These are phyloP conservation scores for Paramarasmius palmivorus DNA, from an alignment of 1,284 basidiomycete species.

Conservation along the genomic window DNA sequence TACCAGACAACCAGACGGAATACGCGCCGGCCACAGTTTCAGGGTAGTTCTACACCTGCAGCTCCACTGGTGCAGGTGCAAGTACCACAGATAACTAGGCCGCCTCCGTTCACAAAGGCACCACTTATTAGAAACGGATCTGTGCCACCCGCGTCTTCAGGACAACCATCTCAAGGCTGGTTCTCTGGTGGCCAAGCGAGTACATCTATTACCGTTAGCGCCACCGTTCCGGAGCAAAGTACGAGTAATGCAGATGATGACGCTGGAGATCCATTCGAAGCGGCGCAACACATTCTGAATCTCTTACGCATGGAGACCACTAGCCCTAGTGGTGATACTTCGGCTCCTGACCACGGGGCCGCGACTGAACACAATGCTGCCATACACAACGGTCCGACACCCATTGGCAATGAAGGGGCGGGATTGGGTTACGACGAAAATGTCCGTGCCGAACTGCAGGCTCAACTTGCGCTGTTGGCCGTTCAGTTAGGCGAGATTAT, in stretches of 20 bases:
- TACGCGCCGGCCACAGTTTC: conserved; percentile 67
- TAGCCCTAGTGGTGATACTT: conserved; percentile 30
- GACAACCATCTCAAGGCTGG: conserved; percentile 6
- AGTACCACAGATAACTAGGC: conserved; percentile 21
- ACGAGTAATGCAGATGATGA: conserved; percentile 27
- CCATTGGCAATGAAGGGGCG: background rate
- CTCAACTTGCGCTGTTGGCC: conserved; percentile 61
- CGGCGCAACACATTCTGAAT: conserved; percentile 73
- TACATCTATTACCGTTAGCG: too few relatives aligned
- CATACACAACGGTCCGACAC: background rate
- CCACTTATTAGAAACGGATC: conserved; percentile 42
- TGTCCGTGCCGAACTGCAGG: conserved; percentile 61
- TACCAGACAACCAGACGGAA: conserved; percentile 63
- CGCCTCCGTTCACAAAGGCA: conserved; percentile 62
- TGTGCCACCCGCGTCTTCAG: conserved; percentile 29
- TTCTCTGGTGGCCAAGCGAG: too few relatives aligned
- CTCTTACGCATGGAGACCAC: conserved; percentile 40
- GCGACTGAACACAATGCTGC: background rate
- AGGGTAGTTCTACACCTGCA: conserved; percentile 31
- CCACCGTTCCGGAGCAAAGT: background rate
- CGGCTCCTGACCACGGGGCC: conserved; percentile 9
- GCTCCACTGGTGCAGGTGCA: conserved; percentile 19
- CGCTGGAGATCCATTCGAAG: conserved; percentile 65
- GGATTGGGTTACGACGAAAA: conserved; percentile 9
- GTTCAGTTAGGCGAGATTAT: conserved; percentile 63